These are phyloP conservation scores for Protomyces gravidus DNA, from an alignment of 1,139 yeast genomes.

Conservation along the genomic window DNA sequence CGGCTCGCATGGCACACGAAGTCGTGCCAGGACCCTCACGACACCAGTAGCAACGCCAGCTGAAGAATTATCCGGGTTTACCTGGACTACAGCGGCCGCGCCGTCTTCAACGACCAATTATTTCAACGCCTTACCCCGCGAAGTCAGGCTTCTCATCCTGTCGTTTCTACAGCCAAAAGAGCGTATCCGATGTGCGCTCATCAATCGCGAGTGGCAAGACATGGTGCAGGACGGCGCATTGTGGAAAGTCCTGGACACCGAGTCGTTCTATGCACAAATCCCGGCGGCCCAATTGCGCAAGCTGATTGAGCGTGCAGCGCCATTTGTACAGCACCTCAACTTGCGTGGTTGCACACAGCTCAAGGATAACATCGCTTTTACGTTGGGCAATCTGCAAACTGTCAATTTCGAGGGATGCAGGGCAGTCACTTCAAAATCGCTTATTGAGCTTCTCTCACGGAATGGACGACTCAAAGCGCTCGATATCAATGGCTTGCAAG, in stretches of 20 bases:
- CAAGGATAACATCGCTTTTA: slow-evolving; percentile 8
- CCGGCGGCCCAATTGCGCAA: slow-evolving; percentile 28
- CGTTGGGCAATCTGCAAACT: slow-evolving; percentile 28
- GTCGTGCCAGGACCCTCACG: slow-evolving; percentile 12
- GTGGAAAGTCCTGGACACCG: slow-evolving; percentile 32
- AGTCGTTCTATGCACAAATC: slow-evolving; percentile 24
- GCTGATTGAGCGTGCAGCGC: slow-evolving; percentile 29
- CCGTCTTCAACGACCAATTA: slow-evolving; percentile 37
- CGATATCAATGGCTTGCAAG: slow-evolving; percentile 25
- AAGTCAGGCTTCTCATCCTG: slow-evolving; percentile 26
- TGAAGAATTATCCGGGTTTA: not conserved
- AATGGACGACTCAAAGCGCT: slow-evolving; percentile 26
- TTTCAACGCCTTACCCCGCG: slow-evolving; percentile 34
- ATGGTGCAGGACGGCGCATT: slow-evolving; percentile 32
- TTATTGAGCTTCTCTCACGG: slow-evolving; percentile 25
- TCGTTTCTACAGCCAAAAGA: slow-evolving; percentile 23
- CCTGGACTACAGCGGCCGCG: not conserved
- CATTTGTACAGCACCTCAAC: slow-evolving; percentile 31
- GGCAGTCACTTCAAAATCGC: slow-evolving; percentile 28
- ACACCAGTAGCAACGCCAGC: slow-evolving; percentile 20
- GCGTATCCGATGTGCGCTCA: slow-evolving; percentile 5
- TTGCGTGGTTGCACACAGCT: slow-evolving; percentile 33
- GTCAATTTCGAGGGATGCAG: slow-evolving; percentile 32
- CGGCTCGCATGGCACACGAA: not conserved
- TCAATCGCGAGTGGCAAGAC: slow-evolving; percentile 7